phyloP scores from a whole-genome alignment of 805 yeast species.

The Torulaspora franciscae region DNA sequence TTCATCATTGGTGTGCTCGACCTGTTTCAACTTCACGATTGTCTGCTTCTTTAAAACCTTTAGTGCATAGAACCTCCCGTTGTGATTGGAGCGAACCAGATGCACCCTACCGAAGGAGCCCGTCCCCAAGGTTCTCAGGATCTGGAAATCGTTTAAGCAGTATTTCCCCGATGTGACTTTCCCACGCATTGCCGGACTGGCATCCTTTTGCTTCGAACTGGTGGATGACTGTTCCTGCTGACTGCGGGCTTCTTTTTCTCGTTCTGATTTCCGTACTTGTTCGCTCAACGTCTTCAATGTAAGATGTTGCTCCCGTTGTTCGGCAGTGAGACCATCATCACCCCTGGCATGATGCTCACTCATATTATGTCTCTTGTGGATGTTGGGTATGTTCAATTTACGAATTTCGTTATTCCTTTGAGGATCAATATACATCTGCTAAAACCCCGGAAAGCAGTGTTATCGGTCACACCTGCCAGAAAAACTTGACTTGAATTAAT shows the following conservation, averaged over 20 bases:
- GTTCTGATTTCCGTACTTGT: conserved; percentile 7
- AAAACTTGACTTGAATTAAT: background rate
- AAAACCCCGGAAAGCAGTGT: background rate
- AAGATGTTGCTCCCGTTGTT: conserved; percentile 2
- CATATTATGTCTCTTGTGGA: conserved; percentile 3
- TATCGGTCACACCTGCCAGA: background rate
- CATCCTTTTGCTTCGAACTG: conserved; percentile 6
- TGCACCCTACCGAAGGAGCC: conserved; percentile 96
- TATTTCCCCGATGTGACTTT: conserved; percentile 58
- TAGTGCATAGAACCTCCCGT: conserved; percentile 89
- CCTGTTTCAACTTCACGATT: conserved; percentile 88
- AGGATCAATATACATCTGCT: conserved; percentile 26
- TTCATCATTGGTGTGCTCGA: conserved; percentile 94
- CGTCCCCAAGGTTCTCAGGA: conserved; percentile 85
- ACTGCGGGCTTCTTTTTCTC: conserved; percentile 4
- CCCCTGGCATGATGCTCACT: background rate
- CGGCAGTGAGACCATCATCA: background rate
- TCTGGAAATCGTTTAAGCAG: conserved; percentile 70
- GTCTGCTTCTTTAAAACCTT: conserved; percentile 83
- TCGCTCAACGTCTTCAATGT: conserved; percentile 8
- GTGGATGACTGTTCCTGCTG: conserved; percentile 1
- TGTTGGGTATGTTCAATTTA: conserved; percentile 13
- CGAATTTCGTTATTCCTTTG: conserved; percentile 22
- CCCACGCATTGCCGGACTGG: conserved; percentile 12
- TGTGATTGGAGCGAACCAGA: conserved; percentile 79